Base-by-base conservation (phyloP, 208 protist genomes). In the Wallacemonas collosoma region DNA sequence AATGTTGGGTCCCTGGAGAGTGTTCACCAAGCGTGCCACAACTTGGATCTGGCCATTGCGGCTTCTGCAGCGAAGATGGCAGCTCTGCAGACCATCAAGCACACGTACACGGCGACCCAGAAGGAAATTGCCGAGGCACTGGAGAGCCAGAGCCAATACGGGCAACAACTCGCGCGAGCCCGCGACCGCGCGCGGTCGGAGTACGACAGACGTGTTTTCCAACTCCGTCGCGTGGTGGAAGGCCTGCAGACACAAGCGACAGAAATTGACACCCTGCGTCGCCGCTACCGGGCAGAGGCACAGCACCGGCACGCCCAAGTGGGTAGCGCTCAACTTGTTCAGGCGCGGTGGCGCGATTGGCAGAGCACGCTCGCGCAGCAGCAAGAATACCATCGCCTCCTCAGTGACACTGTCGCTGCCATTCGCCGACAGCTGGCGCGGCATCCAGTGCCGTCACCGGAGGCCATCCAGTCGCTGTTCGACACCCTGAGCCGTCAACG, bases 11-110 rank as follows among this genome's bases (percentile, higher is more conserved):
- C 80, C 15, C 64, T 92, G 48, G 77, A 77, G 48, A 72, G 80
- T 1, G 78, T 94, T 15, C 60, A 85, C 36, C 51, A 70, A 2
- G 73, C 82, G 45, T 64, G 62, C 9, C 74, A 53, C 15, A 63
- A 58, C 39, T 56, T 85, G 40, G 87, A 89, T 77, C 35, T 53
- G 39, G 70, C 80, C 12, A 81, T 91, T n/a, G 61, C 41, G 41
- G 73, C 41, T 12, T 89, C 87, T 68, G 68, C 77, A 1, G 72
- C 82, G 11, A 47, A 54, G 2, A 90, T 90, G 85, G 64, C 71
- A 43, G 50, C 54, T 7, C 11, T 82, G 17, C 17, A 69, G 63
- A 17, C 41, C 35, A 51, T 55, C 15, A 50, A 55, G 14, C 41
- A n/a, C n/a, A 76, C 79, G 45, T 63, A 57, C 47, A 64, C 45